A percentile compares a stretch with the other conserved stretches of the same genome.
Conservation (phyloP, 1,139 yeast species). For the Zhuliangozyma blackwelliae region DNA sequence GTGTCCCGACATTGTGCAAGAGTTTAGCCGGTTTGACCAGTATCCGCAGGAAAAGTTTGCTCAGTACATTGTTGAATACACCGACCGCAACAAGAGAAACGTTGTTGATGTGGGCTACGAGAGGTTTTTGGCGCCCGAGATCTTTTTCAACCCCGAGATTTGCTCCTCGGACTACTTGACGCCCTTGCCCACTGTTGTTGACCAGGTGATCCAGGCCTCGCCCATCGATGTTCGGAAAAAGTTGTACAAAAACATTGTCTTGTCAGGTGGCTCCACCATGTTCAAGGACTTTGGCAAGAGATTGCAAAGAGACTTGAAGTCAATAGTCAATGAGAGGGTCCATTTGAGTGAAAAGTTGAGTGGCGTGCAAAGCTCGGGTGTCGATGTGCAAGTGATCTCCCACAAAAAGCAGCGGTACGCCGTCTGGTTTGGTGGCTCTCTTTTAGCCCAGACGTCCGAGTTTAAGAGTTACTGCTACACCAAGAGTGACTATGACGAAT, state of each 20-base stretch:
- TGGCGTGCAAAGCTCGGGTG: slow-evolving; percentile 88
- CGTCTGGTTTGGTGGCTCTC: slow-evolving; percentile 98
- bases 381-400: slow-evolving; percentile 93
- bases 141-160: slow-evolving; percentile 96
- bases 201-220: slow-evolving; percentile 88
- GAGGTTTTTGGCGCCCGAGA: slow-evolving; percentile 96
- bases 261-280: slow-evolving; percentile 98
- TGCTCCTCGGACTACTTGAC: slow-evolving; percentile 93
- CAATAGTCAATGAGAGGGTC: slow-evolving; percentile 84
- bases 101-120: slow-evolving; percentile 94
- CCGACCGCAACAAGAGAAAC: slow-evolving; percentile 61
- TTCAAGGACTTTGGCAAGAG: slow-evolving; percentile 97
- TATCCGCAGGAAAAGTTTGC: slow-evolving; percentile 89
- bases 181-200: slow-evolving; percentile 93
- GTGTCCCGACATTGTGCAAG: slow-evolving; percentile 95
- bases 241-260: slow-evolving; percentile 88
- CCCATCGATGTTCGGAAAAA: slow-evolving; percentile 99
- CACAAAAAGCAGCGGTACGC: slow-evolving; percentile 98
- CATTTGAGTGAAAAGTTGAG: slow-evolving; percentile 73
- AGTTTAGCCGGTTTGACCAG: slow-evolving; percentile 89
- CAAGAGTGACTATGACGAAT: slow-evolving; percentile 94
- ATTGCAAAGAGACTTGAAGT: slow-evolving; percentile 88
- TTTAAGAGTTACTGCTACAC: slow-evolving; percentile 96
- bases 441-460: slow-evolving; percentile 95
- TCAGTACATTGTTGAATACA: slow-evolving; percentile 80